These are phyloP conservation scores for Rhytidiadelphus loreus DNA, from an alignment of 225 moss, liverwort and hornwort genomes.

Conservation along the genomic window DNA sequence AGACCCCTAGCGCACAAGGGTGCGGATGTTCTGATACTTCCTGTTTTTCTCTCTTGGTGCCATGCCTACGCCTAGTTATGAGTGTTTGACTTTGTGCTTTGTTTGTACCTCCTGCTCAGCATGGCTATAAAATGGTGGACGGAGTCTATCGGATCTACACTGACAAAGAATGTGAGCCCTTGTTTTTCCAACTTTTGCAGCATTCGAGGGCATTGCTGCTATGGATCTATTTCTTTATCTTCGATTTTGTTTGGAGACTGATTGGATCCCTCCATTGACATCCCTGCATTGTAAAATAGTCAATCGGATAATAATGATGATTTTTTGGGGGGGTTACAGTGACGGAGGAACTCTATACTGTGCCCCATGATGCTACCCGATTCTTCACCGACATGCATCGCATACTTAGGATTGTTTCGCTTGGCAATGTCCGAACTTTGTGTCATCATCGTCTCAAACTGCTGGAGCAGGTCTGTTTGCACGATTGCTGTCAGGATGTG, in stretches of 20 bases:
- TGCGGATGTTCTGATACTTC: neutral
- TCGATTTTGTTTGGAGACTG: neutral
- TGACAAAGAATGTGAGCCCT: conserved; percentile 42
- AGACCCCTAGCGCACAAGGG: neutral
- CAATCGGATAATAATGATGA: neutral
- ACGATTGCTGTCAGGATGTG: neutral
- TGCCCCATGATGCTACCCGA: conserved; percentile 58
- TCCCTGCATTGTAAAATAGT: neutral
- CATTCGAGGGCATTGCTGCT: neutral
- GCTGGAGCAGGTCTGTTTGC: conserved; percentile 65
- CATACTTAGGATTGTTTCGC: conserved; percentile 53
- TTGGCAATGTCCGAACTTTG: conserved; percentile 83
- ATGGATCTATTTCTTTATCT: neutral
- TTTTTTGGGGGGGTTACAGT: neutral
- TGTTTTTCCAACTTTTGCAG: neutral
- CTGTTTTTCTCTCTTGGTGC: neutral
- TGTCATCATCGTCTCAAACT: conserved; percentile 93
- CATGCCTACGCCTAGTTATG: neutral
- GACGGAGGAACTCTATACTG: conserved; percentile 51
- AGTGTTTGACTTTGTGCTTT: neutral
- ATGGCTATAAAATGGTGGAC: conserved; percentile 73
- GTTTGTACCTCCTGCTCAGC: conserved; percentile 30
- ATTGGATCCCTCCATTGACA: neutral
- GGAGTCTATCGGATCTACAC: conserved; percentile 77
- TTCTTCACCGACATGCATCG: conserved; percentile 96